These are phyloP conservation scores for Lasiosphaeria ovina DNA, from an alignment of 495 filamentous ascomycete genomes.

Conservation along the genomic window DNA sequence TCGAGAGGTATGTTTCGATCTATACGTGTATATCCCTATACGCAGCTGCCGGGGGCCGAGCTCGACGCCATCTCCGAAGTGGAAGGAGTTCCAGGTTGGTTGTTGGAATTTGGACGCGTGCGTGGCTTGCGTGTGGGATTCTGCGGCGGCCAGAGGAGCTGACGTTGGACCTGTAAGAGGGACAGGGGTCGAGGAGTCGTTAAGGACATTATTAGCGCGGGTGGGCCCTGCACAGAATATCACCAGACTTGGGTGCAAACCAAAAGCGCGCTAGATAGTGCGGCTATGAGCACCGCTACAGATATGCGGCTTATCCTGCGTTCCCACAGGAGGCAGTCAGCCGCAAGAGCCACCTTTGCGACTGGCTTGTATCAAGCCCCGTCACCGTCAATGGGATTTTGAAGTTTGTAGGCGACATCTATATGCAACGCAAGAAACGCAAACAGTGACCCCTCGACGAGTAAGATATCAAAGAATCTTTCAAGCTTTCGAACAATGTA, in stretches of 20 bases:
- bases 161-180: constrained; percentile 21
- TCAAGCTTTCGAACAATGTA: neutral
- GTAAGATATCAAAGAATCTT: neutral
- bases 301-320: constrained; percentile 19
- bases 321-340: constrained; percentile 19
- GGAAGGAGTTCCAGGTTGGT: neutral
- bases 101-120: neutral
- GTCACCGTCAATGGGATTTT: neutral
- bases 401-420: too few relatives aligned
- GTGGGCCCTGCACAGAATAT: neutral
- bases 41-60: too few relatives aligned
- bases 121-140: neutral
- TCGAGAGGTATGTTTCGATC: too few relatives aligned
- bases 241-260: neutral
- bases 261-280: constrained; percentile 8
- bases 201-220: constrained; percentile 6
- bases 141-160: constrained; percentile 8
- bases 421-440: too few relatives aligned
- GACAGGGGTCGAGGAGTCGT: neutral
- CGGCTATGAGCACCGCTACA: constrained; percentile 7
- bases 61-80: too few relatives aligned
- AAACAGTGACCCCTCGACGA: too few relatives aligned
- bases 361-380: constrained; percentile 2
- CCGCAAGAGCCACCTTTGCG: constrained; percentile 11
- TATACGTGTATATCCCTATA: too few relatives aligned